Evolutionary conservation across 495 filamentous ascomycete species (phyloP), one percentile per base, ranked within the genome.

Genomic region (Daldinia decipiens): DNA sequence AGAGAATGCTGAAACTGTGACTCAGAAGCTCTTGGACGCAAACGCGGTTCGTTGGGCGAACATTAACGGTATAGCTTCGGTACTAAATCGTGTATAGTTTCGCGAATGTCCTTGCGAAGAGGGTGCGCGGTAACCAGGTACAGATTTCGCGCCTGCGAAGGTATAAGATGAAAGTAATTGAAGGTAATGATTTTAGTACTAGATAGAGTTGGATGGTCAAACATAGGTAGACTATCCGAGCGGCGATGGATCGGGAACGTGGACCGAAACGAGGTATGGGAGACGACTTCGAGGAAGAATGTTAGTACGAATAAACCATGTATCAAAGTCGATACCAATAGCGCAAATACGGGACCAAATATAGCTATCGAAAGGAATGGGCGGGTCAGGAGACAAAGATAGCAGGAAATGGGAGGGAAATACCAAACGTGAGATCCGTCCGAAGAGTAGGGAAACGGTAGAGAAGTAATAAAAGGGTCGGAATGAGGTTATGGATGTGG

Each of bases 231-330:
- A 29, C n/a, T 52, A 51, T 65, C 54, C 47, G 47, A 56, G 38
- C 55, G 65, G 59, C 51, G 31, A 62, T 36, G 15, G 12, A 54
- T 40, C 27, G 27, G 52, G 36, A 19, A 40, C 47, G 31, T 55
- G 29, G 27, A 31, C 57, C 47, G 31, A 62, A 50, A 59, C 19
- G 57, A 73, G 32, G 58, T 65, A 27, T 38, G 56, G 52, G 52
- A 43, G 40, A 34, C 17, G 24, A 61, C 60, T 68, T 62, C 34
- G 60, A 65, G 34, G 61, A 45, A 12, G 40, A 68, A 68, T 12
- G 54, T 72, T 60, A 72, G 69, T 58, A 47, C 55, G 17, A 38
- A 59, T 57, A 54, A 50, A 68, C 27, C 59, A 65, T 53, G 54
- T 59, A 62, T 60, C 59, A 45, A 53, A 24, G 53, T 65, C 34